A percentile compares a stretch with the other conserved stretches of the same genome.
phyloP scores from a whole-genome alignment of 2,329 filamentous ascomycete genomes.

The Dichotomopilus funicola region DNA sequence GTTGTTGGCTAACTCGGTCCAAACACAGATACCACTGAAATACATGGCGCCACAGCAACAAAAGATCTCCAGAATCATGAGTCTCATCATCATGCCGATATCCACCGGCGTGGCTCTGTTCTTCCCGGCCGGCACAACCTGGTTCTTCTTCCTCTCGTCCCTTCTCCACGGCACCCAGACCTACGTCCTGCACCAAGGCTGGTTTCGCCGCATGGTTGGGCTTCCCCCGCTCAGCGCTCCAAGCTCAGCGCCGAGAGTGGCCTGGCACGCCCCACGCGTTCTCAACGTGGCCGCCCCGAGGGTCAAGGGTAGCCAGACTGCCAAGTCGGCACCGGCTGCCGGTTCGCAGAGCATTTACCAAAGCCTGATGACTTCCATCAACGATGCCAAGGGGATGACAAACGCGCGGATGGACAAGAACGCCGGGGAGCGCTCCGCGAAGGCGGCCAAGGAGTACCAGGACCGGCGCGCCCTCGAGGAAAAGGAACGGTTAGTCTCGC shows the following conservation, averaged over 20 bases:
- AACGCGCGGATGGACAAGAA: constrained; percentile 12
- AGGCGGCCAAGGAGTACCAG: constrained; percentile 27
- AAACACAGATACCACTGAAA: constrained; percentile 27
- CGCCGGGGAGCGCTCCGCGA: constrained; percentile 2
- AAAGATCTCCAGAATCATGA: constrained; percentile 29
- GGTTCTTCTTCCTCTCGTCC: constrained; percentile 52
- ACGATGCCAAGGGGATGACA: constrained; percentile 18
- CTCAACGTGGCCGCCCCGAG: constrained; percentile 20
- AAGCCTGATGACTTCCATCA: constrained; percentile 16
- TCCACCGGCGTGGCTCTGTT: constrained; percentile 39
- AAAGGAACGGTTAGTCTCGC: constrained; percentile 19
- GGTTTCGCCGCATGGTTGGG: constrained; percentile 33
- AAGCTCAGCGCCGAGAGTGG: not conserved
- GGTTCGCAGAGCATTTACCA: constrained; percentile 8
- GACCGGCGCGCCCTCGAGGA: constrained; percentile 25
- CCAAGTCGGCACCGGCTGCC: not conserved
- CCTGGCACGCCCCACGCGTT: constrained; percentile 30
- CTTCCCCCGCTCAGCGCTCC: constrained; percentile 29
- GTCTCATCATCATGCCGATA: constrained; percentile 31
- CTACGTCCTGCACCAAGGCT: constrained; percentile 35
- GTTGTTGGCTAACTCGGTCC: not conserved
- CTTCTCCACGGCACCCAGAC: constrained; percentile 37
- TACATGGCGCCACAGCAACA: constrained; percentile 30
- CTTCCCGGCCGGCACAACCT: constrained; percentile 46
- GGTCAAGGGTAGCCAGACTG: constrained; percentile 2